phyloP scores from a whole-genome alignment of 371 early-diverging fungal species.

The Mycotypha africana region DNA sequence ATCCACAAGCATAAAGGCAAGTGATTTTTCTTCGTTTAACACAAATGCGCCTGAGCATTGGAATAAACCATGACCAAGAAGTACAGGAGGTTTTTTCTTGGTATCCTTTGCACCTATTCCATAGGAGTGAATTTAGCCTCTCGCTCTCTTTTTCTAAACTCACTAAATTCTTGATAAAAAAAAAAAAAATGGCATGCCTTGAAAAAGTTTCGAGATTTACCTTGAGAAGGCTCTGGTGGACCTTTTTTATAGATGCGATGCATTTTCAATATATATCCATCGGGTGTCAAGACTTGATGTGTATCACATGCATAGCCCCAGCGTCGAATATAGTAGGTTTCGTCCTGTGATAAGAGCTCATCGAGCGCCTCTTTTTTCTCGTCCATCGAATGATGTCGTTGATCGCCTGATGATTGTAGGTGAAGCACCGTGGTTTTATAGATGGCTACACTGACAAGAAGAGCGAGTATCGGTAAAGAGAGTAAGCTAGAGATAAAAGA shows the following conservation, averaged over 20 bases:
- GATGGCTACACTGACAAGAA: too few species aligned
- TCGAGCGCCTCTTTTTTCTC: conserved; percentile 4
- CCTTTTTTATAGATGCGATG: conserved; percentile 27
- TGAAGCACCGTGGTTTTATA: too few species aligned
- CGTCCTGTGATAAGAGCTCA: conserved; percentile 26
- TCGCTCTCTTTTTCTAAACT: too few species aligned
- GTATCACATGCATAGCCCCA: conserved; percentile 37
- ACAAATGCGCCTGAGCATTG: conserved; percentile 56
- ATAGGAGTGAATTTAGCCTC: too few species aligned
- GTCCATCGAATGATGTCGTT: too few species aligned
- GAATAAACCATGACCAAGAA: conserved; percentile 58
- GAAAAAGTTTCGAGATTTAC: conserved; percentile 3
- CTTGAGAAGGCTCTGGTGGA: too few species aligned
- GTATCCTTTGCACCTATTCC: too few species aligned
- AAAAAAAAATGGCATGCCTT: too few species aligned
- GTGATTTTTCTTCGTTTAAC: conserved; percentile 40
- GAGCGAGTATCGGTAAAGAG: too few species aligned
- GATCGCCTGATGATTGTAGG: too few species aligned
- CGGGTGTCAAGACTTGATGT: conserved; percentile 34
- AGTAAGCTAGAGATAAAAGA: too few species aligned
- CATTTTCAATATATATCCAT: conserved; percentile 39
- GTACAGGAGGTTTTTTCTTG: conserved; percentile 30
- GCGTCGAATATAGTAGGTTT: conserved; percentile 24
- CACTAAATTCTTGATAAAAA: too few species aligned
- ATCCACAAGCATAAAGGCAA: conserved; percentile 48